phyloP scores from a whole-genome alignment of 2,329 filamentous ascomycete species.

The Xylariales sp. region DNA sequence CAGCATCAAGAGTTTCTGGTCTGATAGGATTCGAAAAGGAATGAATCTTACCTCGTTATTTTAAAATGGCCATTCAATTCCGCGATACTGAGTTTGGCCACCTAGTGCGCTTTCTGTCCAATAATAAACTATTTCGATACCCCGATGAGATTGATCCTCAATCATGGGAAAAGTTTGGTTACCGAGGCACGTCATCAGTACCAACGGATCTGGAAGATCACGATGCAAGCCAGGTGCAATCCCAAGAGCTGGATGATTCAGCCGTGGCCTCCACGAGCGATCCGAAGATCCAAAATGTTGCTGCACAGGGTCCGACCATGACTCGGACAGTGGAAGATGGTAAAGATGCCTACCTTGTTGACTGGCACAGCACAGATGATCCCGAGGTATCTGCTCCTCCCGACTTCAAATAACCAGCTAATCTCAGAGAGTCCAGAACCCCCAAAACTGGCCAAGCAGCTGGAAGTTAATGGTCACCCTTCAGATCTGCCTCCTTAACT shows the following conservation, averaged over 20 bases:
- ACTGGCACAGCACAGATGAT: background rate
- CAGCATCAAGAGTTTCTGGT: too few relatives aligned
- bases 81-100: conserved; percentile 14
- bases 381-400: background rate
- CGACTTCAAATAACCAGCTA: too few relatives aligned
- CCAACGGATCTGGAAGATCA: too few relatives aligned
- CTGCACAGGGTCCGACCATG: background rate
- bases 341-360: background rate
- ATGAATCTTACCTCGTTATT: too few relatives aligned
- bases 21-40: too few relatives aligned
- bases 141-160: conserved; percentile 18
- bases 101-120: conserved; percentile 13
- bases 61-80: conserved; percentile 7
- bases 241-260: background rate
- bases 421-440: background rate
- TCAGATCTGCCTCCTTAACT: conserved; percentile 43
- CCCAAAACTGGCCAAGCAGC: conserved; percentile 16
- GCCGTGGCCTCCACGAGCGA: background rate
- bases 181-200: too few relatives aligned
- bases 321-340: background rate
- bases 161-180: conserved; percentile 10
- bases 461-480: conserved; percentile 41
- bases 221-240: too few relatives aligned
- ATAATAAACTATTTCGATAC: conserved; percentile 12
- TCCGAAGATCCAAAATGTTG: background rate